A percentile compares a stretch with the other conserved stretches of the same genome.
Evolutionary conservation across 257 asterid genomes (phyloP).

Genomic region (Voacanga thouarsii): DNA sequence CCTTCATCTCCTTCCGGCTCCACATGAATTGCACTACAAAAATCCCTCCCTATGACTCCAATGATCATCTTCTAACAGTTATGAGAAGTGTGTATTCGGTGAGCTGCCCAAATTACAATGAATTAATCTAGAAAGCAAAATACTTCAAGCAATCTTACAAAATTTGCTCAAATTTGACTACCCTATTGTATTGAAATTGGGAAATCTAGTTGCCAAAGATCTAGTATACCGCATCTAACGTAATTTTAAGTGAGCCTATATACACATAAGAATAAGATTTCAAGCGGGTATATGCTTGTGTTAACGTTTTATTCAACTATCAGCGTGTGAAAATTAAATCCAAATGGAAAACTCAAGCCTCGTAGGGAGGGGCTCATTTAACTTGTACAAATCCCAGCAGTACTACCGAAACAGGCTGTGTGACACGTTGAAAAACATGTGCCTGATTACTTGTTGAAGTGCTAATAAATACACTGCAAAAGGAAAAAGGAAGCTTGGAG

Average conservation of each 20-base stretch:
- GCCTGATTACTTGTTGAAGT: background rate
- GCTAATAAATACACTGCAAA: background rate
- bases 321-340: no score
- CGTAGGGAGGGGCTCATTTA: background rate
- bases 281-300: background rate
- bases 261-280: no score
- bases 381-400: background rate
- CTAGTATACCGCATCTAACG: no score
- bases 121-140: background rate
- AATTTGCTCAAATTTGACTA: background rate
- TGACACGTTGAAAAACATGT: slow-evolving; percentile 17
- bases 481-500: background rate
- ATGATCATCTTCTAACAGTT: background rate
- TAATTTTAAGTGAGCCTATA: no score
- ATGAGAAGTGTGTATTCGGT: slow-evolving; percentile 5
- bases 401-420: slow-evolving; percentile 3
- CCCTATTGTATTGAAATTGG: background rate
- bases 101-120: background rate
- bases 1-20: background rate
- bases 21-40: slow-evolving; percentile 1
- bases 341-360: background rate
- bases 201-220: background rate
- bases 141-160: background rate
- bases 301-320: no score
- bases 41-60: background rate